phyloP scores from a whole-genome alignment of 169 alveolate species.

The Eimeria brunetti region DNA sequence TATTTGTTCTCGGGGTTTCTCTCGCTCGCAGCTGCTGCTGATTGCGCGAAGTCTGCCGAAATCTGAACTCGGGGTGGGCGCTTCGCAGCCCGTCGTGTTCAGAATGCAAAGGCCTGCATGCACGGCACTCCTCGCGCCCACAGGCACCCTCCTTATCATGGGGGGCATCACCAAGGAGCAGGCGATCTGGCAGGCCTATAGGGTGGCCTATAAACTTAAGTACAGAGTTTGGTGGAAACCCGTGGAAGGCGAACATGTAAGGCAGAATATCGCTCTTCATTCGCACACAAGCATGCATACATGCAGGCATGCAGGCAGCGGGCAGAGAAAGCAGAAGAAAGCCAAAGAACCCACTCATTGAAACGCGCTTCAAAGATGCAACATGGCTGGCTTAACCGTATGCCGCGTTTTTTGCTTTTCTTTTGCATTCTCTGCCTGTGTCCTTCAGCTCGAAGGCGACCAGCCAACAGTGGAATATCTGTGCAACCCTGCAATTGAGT shows the following conservation, averaged over 20 bases:
- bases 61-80: constrained; percentile 29
- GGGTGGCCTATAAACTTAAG: constrained; percentile 68
- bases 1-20: constrained; percentile 46
- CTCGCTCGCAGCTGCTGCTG: constrained; percentile 47
- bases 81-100: constrained; percentile 59
- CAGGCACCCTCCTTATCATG: constrained; percentile 68
- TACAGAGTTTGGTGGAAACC: constrained; percentile 63
- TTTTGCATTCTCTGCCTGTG: background rate
- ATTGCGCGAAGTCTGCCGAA: constrained; percentile 75
- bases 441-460: constrained; percentile 1
- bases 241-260: background rate
- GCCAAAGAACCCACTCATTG: no score
- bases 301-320: no score
- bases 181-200: constrained; percentile 76
- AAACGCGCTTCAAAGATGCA: no score
- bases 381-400: background rate
- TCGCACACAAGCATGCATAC: background rate
- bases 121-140: constrained; percentile 65
- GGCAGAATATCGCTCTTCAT: background rate
- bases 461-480: background rate
- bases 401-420: background rate
- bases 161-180: constrained; percentile 77
- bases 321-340: no score
- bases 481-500: constrained; percentile 37
- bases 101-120: constrained; percentile 70